Percentiles rank a stretch among this genome's conserved stretches.
phyloP scores from a whole-genome alignment of 768 basidiomycete species.

The Leccinum subtestaceum region DNA sequence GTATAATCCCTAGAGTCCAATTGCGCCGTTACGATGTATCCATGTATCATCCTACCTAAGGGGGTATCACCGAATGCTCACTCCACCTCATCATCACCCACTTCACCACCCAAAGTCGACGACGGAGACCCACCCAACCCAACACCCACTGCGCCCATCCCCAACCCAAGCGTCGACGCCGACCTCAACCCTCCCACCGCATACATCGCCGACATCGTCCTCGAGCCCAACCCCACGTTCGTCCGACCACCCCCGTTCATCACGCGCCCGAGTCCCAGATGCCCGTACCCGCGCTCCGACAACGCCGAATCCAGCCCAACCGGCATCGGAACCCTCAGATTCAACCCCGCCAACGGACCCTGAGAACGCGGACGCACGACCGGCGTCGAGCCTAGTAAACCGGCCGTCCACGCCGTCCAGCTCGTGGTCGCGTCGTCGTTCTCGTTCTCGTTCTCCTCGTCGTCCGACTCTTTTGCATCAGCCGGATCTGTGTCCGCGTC shows the following conservation, averaged over 20 bases:
- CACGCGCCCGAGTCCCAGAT: constrained; percentile 18
- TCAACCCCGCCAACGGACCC: constrained; percentile 43
- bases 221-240: constrained; percentile 19
- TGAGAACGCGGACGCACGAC: not conserved
- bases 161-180: constrained; percentile 20
- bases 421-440: constrained; percentile 13
- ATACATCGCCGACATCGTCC: constrained; percentile 62
- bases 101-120: not conserved
- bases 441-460: not conserved
- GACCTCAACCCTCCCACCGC: constrained; percentile 55
- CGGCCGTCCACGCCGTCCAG: constrained; percentile 55
- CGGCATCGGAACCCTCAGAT: constrained; percentile 62
- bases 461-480: not conserved
- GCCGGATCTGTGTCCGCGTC: not conserved
- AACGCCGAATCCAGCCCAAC: not conserved
- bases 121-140: constrained; percentile 20
- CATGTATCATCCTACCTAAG: too few species aligned
- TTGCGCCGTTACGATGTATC: too few species aligned
- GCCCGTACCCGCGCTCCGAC: constrained; percentile 4
- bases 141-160: constrained; percentile 21
- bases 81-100: not conserved
- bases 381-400: constrained; percentile 40
- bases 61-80: not conserved
- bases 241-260: constrained; percentile 10
- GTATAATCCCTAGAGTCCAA: too few species aligned